Percentiles rank a stretch among this genome's conserved stretches.
These are phyloP conservation scores for Macadamia tetraphylla DNA, from an alignment of 164 flowering plant species.

Conservation along the genomic window DNA sequence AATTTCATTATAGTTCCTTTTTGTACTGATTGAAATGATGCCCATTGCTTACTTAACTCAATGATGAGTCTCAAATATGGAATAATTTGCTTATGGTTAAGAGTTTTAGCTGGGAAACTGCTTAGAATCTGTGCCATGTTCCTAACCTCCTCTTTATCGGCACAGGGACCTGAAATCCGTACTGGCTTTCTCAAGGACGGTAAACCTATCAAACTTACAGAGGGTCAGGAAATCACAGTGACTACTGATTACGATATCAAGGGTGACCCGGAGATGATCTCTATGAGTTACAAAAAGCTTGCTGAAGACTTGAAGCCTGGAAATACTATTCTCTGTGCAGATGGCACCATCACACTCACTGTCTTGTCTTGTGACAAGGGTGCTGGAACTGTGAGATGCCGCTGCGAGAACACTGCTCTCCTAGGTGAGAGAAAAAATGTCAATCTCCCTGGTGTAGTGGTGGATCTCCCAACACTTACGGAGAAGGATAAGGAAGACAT, in stretches of 20 bases:
- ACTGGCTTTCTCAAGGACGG: constrained; percentile 64
- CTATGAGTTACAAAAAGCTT: constrained; percentile 45
- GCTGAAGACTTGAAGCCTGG: constrained; percentile 23
- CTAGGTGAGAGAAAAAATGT: constrained; percentile 16
- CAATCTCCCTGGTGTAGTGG: constrained; percentile 15
- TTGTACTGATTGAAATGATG: no score
- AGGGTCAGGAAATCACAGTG: constrained; percentile 59
- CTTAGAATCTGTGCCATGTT: neutral
- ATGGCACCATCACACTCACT: constrained; percentile 26
- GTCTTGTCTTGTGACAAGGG: constrained; percentile 11
- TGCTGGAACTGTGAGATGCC: constrained; percentile 13
- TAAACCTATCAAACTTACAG: constrained; percentile 59
- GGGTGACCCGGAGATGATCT: constrained; percentile 47
- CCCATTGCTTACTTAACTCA: no score
- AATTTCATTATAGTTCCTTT: no score
- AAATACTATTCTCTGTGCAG: constrained; percentile 22
- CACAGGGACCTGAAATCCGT: constrained; percentile 74
- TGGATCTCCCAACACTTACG: constrained; percentile 15
- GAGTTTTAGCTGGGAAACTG: neutral
- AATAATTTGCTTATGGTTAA: no score
- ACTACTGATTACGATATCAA: constrained; percentile 56
- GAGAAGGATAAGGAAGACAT: constrained; percentile 16
- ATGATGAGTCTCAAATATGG: no score
- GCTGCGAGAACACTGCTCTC: constrained; percentile 11
- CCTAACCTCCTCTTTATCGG: constrained; percentile 1